Base-by-base conservation (phyloP, 148 eudicot genomes). In the Rhododendron vialii region DNA sequence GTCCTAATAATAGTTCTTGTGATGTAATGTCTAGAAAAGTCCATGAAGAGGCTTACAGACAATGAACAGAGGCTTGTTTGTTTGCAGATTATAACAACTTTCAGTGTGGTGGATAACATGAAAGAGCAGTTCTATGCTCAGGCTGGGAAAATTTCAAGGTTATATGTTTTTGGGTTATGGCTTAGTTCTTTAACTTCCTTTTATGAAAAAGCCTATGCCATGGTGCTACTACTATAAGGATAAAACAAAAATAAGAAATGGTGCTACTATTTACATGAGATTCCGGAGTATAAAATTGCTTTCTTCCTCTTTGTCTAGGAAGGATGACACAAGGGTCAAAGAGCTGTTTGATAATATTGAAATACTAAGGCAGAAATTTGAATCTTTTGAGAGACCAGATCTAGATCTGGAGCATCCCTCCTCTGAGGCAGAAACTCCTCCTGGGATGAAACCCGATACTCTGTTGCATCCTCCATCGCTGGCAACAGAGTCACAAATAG, bases 101-200 rank as follows among this genome's bases (percentile, higher is more conserved):
- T 97, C 89, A 95, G 99, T 85, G 98, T 97, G 36, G 98, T 95
- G 88, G 98, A 97, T 91, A 97, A 94, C 92, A 94, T 97, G 94
- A 97, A 91, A 91, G 99, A 93, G 89, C 98, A 94, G 88, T 92
- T 93, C 84, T 93, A 90, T 83, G 89, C 93, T 81, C 92, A 90
- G 88, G 89, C 90, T 59, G 95, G 91, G 84, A 93, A 84, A 85
- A 28, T 91, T 83, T 86, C 96, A 87, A 97, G 99, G 99, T 97
- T 65, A 80, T 75, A 0, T 55, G 82, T 30, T 82, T 83, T 3
- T 53, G 10, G 82, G 78, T 50, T n/a, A 12, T 36, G 33, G 80
- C 47, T 26, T 43, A 48, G 53, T 41, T 73, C 36, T 73, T 82
- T 82, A 36, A 10, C 45, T 71, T 30, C 15, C 4, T 14, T 41